Base-by-base conservation (phyloP, 2,329 filamentous ascomycete genomes). In the Penicillium rolfsii region DNA sequence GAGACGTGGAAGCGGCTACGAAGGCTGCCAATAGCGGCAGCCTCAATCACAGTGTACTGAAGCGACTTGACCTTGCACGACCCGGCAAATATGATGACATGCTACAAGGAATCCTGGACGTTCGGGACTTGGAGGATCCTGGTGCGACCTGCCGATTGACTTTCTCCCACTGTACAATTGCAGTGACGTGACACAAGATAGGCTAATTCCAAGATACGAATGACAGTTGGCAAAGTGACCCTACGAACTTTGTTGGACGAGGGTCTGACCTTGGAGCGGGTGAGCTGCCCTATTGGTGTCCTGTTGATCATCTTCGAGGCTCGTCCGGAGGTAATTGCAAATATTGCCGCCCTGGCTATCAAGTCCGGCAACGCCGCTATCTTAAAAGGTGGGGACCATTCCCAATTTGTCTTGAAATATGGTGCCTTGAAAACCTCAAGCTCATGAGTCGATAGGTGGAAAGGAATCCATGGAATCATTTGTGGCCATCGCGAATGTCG, bases 361-460 rank as follows among this genome's bases (percentile, higher is more conserved):
- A 99, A 99, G 77, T 98, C 94, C 12, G 95, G 93, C 71, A 99
- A 99, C 77, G 91, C 95, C 38, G 95, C 93, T 55, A 98, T 99
- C 71, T 83, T 99, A 63, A 99, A 99, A 83, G 94, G 88, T 84
- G 9, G 4, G 50, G 11, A 14, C 3, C 40, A 24, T 70, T 11
- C 63, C 46, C 59, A 16, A 7, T 26, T 30, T 16, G 1, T 19
- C n/a, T 24, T 19, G 35, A 2, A 33, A 16, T 41, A 19, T 11
- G 5, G 12, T 9, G 9, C 35, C 26, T n/a, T 38, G n/a, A 35
- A 35, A 19, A 22, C 55, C 55, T 67, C 28, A 68, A 38, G 12
- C 26, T 22, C 4, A 58, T 56, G 64, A n/a, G 57, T 48, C 3
- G 45, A n/a, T 61, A 89, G 87, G 93, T 63, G 95, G 95, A 66